These are phyloP conservation scores for Aspergillus kassunensis DNA, from an alignment of 495 filamentous ascomycete genomes.

Conservation along the genomic window DNA sequence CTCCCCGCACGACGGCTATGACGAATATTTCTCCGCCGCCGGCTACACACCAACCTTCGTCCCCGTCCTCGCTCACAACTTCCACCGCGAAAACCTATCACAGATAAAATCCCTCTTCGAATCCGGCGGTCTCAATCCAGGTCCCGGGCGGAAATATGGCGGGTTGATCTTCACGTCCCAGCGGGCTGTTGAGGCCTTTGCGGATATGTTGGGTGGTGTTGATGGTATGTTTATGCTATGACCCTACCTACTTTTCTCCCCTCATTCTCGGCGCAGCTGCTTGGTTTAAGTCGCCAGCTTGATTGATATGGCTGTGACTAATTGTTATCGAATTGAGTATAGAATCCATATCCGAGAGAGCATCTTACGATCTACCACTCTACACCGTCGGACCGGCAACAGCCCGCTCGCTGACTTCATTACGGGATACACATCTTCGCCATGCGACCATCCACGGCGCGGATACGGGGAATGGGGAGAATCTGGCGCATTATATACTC, in stretches of 20 bases:
- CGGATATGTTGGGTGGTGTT: slow-evolving; percentile 54
- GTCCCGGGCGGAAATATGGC: slow-evolving; percentile 52
- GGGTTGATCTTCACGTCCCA: slow-evolving; percentile 93
- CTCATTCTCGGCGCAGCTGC: no score
- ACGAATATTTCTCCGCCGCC: slow-evolving; percentile 60
- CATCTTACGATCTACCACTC: slow-evolving; percentile 53
- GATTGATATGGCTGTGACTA: no score
- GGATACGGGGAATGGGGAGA: slow-evolving; percentile 77
- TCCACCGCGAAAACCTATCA: slow-evolving; percentile 45
- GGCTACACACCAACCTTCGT: slow-evolving; percentile 61
- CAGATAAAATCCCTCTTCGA: slow-evolving; percentile 40
- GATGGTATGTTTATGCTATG: slow-evolving; percentile 9
- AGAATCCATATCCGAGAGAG: slow-evolving; percentile 28
- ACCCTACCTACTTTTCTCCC: not conserved
- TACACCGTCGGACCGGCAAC: slow-evolving; percentile 96
- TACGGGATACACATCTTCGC: slow-evolving; percentile 41
- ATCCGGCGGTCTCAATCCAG: slow-evolving; percentile 23
- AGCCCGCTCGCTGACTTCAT: slow-evolving; percentile 60
- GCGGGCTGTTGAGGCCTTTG: slow-evolving; percentile 84
- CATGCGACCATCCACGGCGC: slow-evolving; percentile 63
- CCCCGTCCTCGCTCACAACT: slow-evolving; percentile 76
- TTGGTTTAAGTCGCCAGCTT: no score
- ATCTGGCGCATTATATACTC: slow-evolving; percentile 71
- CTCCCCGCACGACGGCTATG: slow-evolving; percentile 71
- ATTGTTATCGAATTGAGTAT: no score